phyloP scores from a whole-genome alignment of 345 rosid genomes.

The Dimocarpus longan region DNA sequence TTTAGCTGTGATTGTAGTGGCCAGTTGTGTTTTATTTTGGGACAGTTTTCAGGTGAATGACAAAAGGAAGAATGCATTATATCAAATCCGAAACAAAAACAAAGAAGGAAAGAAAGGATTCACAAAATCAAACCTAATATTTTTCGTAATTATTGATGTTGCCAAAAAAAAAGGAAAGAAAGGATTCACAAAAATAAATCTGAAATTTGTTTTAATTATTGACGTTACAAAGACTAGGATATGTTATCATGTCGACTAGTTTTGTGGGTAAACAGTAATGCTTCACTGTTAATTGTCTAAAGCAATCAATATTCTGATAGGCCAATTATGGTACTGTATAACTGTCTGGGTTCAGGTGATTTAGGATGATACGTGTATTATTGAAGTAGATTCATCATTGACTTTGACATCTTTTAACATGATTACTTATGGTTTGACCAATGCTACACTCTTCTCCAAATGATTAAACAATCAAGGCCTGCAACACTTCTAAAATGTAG shows the following conservation, averaged over 20 bases:
- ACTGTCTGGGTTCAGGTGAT: not conserved
- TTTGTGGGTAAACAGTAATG: not conserved
- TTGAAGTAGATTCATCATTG: conserved; percentile 9
- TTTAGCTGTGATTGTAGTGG: not conserved
- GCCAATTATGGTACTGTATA: not conserved
- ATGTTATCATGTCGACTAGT: not conserved
- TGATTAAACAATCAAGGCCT: conserved; percentile 1
- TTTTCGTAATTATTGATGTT: too few species aligned
- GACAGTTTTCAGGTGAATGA: not conserved
- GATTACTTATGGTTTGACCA: not conserved
- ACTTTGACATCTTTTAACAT: not conserved
- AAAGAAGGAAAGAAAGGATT: not conserved
- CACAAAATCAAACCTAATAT: not conserved
- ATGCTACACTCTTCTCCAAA: not conserved
- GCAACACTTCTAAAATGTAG: not conserved
- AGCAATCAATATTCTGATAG: not conserved
- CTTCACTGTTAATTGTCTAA: not conserved
- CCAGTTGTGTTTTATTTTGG: not conserved
- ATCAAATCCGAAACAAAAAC: not conserved
- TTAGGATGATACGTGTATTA: not conserved
- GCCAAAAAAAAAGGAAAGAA: not conserved
- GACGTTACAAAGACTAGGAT: not conserved
- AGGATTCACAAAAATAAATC: not conserved
- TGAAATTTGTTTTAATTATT: not conserved
- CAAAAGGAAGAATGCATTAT: not conserved